Evolutionary conservation across 371 early-diverging fungal genomes (phyloP), one percentile per base, ranked within the genome.

Genomic region (Dinochytrium kinnereticum): DNA sequence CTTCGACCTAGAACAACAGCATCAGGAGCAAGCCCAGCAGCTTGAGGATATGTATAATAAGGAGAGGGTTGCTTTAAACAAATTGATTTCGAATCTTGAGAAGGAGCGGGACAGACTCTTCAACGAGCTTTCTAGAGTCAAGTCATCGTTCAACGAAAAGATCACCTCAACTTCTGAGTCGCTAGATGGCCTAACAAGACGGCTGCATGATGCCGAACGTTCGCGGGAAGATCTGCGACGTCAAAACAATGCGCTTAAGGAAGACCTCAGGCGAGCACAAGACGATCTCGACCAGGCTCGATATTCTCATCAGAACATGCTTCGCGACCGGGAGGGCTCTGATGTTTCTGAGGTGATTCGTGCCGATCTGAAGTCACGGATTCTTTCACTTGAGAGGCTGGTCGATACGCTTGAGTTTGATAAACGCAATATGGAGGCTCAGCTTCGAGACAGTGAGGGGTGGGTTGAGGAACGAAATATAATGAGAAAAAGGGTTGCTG

Each of bases 31-130:
- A 33, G 65, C 70, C 21, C 71, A 73, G 50, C 73, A 68, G 34
- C 68, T 77, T 26, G 82, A 82, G 28, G 82, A 82, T 21, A 78
- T 80, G 77, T 81, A 82, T 66, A 64, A 39, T 44, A 75, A 74
- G 34, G 82, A 82, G 51, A 31, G 76, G 19, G 51, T 49, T 26
- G 82, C 82, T 0, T 44, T 82, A 55, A 78, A 77, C 73, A 75
- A 78, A 36, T 68, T 80, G 5, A 76, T 82, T 2, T 49, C 44
- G 21, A 72, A 74, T 39, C 69, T 80, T 74, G 82, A 82, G 67
- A 66, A 67, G 30, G 82, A 82, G 73, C 69, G 82, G 13, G 78
- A 82, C 51, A 73, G 78, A 13, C 66, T 82, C 15, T n/a, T 75
- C 24, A 39, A 24, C 5, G 82, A 82, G 30, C 39, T 82, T 17